A percentile compares a stretch with the other conserved stretches of the same genome.
phyloP scores from a whole-genome alignment of 2,329 filamentous ascomycete species.

The Claviceps humidiphila region DNA sequence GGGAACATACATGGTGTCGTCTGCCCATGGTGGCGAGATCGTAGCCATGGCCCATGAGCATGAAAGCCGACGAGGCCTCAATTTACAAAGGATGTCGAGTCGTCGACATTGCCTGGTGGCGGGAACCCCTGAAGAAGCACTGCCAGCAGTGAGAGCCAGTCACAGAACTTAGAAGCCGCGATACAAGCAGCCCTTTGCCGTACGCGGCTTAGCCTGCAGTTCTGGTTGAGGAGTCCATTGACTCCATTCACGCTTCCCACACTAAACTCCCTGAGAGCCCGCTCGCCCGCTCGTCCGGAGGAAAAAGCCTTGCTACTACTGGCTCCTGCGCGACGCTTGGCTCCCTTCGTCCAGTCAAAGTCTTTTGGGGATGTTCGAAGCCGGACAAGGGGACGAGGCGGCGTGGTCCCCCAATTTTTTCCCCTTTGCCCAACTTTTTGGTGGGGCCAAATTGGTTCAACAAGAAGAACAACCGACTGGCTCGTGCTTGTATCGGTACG shows the following conservation, averaged over 20 bases:
- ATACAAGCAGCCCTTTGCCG: conserved; percentile 4
- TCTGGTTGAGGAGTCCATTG: conserved; percentile 12
- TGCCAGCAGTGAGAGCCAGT: not conserved
- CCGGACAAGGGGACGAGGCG: not conserved
- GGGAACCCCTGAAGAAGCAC: not conserved
- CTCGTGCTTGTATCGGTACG: conserved; percentile 2
- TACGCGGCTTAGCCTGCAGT: conserved; percentile 8
- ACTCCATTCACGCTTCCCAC: not conserved
- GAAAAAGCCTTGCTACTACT: not conserved
- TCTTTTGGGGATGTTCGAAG: conserved; percentile 1
- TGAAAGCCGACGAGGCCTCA: not conserved
- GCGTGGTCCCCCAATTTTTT: conserved; percentile 20
- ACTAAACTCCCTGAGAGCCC: not conserved
- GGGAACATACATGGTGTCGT: not conserved
- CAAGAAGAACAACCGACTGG: conserved; percentile 15
- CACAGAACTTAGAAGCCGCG: not conserved
- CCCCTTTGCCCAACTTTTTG: conserved; percentile 15
- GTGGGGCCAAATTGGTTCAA: conserved; percentile 24
- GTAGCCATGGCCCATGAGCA: not conserved
- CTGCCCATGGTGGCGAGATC: too few relatives aligned
- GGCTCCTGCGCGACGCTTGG: not conserved
- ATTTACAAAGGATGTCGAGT: not conserved
- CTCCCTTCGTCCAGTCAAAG: not conserved
- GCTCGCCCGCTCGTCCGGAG: not conserved
- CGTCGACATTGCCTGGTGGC: not conserved